Evolutionary conservation across 169 alveolate species (phyloP), one percentile per base, ranked within the genome.

Genomic region (Theileria luwenshuni): DNA sequence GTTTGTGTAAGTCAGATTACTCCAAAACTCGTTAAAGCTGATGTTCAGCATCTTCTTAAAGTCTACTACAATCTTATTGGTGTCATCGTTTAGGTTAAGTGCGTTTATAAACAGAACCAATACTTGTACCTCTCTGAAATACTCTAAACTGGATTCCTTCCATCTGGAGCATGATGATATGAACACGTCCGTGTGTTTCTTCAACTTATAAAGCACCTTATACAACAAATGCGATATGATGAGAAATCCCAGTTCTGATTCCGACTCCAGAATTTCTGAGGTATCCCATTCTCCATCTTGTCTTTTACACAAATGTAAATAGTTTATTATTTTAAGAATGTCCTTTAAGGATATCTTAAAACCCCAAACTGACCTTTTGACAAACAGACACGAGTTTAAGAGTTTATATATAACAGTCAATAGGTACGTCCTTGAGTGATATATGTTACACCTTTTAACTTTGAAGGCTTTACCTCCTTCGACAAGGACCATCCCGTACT

Each of bases 11-110:
- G 47, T 1, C 15, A n/a, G 27, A 0, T 25, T 12, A 41, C n/a
- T 62, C 60, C 72, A 45, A n/a, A 25, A 43, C 43, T 27, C 27
- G 80, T 76, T 76, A 28, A 76, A 25, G 67, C 59, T 76, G 35
- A 19, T 35, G 47, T 65, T 41, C 33, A 68, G 30, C 43, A 25
- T 19, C 23, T 38, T 47, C 59, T 59, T 70, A 60, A 76, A 69
- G 17, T 59, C 74, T 0, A 23, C 21, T 42, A 67, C 12, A n/a
- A 68, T 19, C 19, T 27, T n/a, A 25, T 13, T 23, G 1, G 21
- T 35, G 3, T 42, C 7, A 13, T 21, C 30, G n/a, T 58, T 65
- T 32, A 27, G 28, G 15, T 17, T 19, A 8, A 76, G 27, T 12
- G 47, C 35, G 35, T 69, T 74, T 42, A 65, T 28, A 1, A 69